Evolutionary conservation across 257 asterid species (phyloP).

Genomic region (Plantago elongata): DNA sequence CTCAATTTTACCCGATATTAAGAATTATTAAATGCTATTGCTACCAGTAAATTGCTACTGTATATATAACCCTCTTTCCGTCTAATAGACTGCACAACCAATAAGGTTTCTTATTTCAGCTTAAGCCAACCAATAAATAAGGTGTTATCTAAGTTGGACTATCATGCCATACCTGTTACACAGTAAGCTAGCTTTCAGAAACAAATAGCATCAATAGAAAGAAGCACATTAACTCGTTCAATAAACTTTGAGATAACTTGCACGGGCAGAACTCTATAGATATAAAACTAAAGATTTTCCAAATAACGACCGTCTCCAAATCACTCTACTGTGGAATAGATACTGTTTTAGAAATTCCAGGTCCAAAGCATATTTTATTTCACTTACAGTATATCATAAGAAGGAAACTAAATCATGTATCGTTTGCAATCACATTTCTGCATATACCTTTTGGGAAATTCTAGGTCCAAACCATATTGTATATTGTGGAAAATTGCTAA

Average conservation of each 20-base stretch:
- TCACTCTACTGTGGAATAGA: background rate
- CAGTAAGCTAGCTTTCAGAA: background rate
- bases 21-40: too few relatives aligned
- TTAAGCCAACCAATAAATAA: background rate
- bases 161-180: slow-evolving; percentile 2
- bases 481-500: too few relatives aligned
- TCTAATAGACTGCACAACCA: background rate
- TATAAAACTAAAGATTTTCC: background rate
- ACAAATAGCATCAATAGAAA: background rate
- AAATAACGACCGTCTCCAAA: background rate
- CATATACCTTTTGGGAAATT: slow-evolving; percentile 6
- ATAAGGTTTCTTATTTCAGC: slow-evolving; percentile 2
- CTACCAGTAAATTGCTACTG: too few relatives aligned
- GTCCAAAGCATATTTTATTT: background rate
- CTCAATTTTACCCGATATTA: background rate
- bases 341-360: slow-evolving; percentile 9
- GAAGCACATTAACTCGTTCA: background rate
- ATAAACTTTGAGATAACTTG: background rate
- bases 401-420: background rate
- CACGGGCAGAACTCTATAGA: background rate
- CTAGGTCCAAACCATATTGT: slow-evolving; percentile 6
- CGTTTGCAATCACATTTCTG: background rate
- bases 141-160: background rate
- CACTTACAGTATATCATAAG: background rate
- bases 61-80: background rate